phyloP scores from a whole-genome alignment of 2,329 filamentous ascomycete genomes.

The Fusarium chlamydosporum region DNA sequence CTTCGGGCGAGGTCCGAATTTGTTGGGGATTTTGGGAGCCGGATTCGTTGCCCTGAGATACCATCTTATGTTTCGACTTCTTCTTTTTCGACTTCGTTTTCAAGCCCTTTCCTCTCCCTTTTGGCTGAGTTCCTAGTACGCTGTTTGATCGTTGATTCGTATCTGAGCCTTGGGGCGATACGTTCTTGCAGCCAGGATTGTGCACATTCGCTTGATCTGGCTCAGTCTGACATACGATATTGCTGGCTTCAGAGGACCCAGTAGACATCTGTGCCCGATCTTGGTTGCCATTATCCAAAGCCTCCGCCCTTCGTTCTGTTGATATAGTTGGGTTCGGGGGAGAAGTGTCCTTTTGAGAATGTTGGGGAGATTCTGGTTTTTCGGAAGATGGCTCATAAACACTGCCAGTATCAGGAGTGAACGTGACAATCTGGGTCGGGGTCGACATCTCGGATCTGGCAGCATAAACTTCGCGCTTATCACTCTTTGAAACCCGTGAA shows the following conservation, averaged over 20 bases:
- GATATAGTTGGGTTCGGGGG: background rate
- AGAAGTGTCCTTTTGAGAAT: background rate
- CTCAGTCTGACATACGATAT: background rate
- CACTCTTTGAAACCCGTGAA: background rate
- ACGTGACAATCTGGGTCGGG: conserved; percentile 20
- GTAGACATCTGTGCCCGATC: background rate
- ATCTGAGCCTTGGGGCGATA: background rate
- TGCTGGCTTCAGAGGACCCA: background rate
- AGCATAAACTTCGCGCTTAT: conserved; percentile 17
- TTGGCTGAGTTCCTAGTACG: conserved; percentile 10
- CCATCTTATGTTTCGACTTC: conserved; percentile 33
- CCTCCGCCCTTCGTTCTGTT: background rate
- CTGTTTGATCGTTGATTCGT: background rate
- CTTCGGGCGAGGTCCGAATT: background rate
- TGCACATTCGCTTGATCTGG: background rate
- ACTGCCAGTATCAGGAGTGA: conserved; percentile 30
- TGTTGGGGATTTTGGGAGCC: conserved; percentile 3
- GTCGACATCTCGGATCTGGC: conserved; percentile 28
- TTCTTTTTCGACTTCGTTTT: conserved; percentile 48
- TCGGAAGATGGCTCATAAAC: conserved; percentile 22
- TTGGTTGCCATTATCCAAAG: background rate
- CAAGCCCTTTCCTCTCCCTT: conserved; percentile 40
- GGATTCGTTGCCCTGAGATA: conserved; percentile 12
- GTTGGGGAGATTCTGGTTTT: background rate
- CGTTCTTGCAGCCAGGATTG: background rate